Conservation (phyloP, 129 eudicot genomes). For the Smallanthus sonchifolius region DNA sequence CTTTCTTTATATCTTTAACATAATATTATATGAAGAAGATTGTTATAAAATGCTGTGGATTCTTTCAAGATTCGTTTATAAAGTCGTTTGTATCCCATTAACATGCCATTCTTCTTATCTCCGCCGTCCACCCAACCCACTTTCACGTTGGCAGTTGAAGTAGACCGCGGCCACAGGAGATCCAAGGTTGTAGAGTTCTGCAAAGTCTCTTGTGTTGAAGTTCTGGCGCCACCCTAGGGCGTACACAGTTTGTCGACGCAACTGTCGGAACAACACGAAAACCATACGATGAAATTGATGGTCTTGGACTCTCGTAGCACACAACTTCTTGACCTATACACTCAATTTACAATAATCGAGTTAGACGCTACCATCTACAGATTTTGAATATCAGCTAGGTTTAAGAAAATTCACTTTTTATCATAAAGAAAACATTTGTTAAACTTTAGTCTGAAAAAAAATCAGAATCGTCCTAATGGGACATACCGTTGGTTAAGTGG, state of each 20-base stretch:
- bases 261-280: slow-evolving; percentile 59
- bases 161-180: slow-evolving; percentile 82
- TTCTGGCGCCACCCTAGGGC: slow-evolving; percentile 91
- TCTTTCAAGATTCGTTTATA: neutral
- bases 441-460: too few relatives aligned
- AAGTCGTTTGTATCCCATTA: slow-evolving; percentile 5
- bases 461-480: too few relatives aligned
- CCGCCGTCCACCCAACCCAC: slow-evolving; percentile 65
- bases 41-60: neutral
- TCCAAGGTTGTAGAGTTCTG: slow-evolving; percentile 77
- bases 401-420: too few relatives aligned
- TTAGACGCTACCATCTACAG: neutral
- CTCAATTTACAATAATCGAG: neutral
- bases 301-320: slow-evolving; percentile 77
- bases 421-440: too few relatives aligned
- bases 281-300: slow-evolving; percentile 73
- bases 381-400: too few relatives aligned
- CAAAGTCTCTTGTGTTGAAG: slow-evolving; percentile 72
- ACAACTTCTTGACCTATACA: slow-evolving; percentile 67
- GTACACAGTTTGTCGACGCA: slow-evolving; percentile 75
- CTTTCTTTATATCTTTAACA: neutral
- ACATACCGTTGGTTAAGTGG: too few relatives aligned
- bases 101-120: slow-evolving; percentile 18
- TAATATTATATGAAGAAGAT: slow-evolving; percentile 2
- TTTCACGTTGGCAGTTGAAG: slow-evolving; percentile 78